phyloP scores from a whole-genome alignment of 2,329 filamentous ascomycete species.

The Akanthomyces uredinophilus region DNA sequence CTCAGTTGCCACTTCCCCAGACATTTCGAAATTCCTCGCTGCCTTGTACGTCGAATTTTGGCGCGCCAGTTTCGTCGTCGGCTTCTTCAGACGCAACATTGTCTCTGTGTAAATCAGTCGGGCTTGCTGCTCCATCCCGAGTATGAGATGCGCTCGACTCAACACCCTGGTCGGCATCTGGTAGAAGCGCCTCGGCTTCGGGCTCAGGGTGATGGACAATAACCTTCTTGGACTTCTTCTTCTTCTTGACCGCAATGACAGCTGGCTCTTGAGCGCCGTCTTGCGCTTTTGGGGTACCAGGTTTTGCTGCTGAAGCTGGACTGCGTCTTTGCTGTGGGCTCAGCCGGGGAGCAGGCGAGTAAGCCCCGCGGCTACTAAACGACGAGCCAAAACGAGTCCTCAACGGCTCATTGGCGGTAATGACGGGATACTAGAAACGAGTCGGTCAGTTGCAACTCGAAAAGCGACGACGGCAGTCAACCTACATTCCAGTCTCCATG shows the following conservation, averaged over 20 bases:
- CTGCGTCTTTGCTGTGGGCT: constrained; percentile 12
- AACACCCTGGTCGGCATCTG: constrained; percentile 20
- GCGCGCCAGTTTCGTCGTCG: constrained; percentile 14
- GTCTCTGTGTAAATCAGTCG: background rate
- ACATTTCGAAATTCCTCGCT: constrained; percentile 43
- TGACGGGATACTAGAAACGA: constrained; percentile 73
- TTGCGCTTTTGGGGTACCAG: constrained; percentile 20
- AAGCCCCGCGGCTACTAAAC: constrained; percentile 24
- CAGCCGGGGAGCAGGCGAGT: constrained; percentile 21
- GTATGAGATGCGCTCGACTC: constrained; percentile 8
- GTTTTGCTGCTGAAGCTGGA: constrained; percentile 18
- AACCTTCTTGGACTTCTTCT: constrained; percentile 33
- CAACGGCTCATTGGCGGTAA: constrained; percentile 71
- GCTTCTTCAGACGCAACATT: constrained; percentile 13
- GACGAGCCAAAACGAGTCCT: constrained; percentile 56
- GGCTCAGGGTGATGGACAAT: constrained; percentile 31
- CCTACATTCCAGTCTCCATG: constrained; percentile 92
- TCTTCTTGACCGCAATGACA: constrained; percentile 33
- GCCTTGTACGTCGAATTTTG: constrained; percentile 29
- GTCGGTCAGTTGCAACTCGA: constrained; percentile 22
- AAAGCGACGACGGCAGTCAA: constrained; percentile 21
- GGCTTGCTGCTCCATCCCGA: constrained; percentile 21
- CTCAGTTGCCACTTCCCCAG: constrained; percentile 28
- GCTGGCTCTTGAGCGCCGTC: constrained; percentile 20
- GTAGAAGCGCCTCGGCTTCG: constrained; percentile 22